Percentiles rank a stretch among this genome's conserved stretches.
These are phyloP conservation scores for Suzukiozyma palmioleophila DNA, from an alignment of 1,139 yeast genomes.

Conservation along the genomic window DNA sequence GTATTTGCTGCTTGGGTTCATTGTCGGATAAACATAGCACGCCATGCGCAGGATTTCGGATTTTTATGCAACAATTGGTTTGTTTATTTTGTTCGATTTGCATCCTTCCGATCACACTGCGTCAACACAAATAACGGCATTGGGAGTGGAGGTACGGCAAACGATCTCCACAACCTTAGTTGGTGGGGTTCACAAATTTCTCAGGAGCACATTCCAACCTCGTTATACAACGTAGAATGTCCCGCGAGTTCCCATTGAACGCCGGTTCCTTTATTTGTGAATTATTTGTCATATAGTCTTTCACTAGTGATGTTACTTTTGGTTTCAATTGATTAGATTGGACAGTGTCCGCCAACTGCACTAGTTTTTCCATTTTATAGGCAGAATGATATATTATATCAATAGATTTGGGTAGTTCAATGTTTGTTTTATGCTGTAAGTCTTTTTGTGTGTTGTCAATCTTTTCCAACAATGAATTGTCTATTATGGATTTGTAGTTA, in stretches of 20 bases:
- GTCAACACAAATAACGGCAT: no score
- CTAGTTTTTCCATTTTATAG: slow-evolving; percentile 19
- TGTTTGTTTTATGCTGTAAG: slow-evolving; percentile 10
- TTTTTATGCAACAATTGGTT: no score
- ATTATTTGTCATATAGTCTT: slow-evolving; percentile 10
- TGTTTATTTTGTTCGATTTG: no score
- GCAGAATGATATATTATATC: slow-evolving; percentile 21
- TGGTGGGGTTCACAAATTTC: not conserved
- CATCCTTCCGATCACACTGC: no score
- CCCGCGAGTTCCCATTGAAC: not conserved
- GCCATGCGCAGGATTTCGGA: no score
- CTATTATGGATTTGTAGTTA: slow-evolving; percentile 6
- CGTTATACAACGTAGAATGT: not conserved
- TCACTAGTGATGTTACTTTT: slow-evolving; percentile 11
- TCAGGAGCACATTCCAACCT: not conserved
- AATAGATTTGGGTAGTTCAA: slow-evolving; percentile 17
- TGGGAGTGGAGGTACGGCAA: no score
- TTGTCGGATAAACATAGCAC: no score
- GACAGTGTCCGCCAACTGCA: slow-evolving; percentile 14
- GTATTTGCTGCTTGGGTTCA: no score
- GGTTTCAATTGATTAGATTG: slow-evolving; percentile 9
- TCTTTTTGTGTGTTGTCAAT: slow-evolving; percentile 9
- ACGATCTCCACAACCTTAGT: no score
- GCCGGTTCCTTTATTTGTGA: not conserved
- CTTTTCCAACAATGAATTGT: slow-evolving; percentile 7